phyloP scores from a whole-genome alignment of 2,329 filamentous ascomycete genomes.

The Pseudonectria buxi region DNA sequence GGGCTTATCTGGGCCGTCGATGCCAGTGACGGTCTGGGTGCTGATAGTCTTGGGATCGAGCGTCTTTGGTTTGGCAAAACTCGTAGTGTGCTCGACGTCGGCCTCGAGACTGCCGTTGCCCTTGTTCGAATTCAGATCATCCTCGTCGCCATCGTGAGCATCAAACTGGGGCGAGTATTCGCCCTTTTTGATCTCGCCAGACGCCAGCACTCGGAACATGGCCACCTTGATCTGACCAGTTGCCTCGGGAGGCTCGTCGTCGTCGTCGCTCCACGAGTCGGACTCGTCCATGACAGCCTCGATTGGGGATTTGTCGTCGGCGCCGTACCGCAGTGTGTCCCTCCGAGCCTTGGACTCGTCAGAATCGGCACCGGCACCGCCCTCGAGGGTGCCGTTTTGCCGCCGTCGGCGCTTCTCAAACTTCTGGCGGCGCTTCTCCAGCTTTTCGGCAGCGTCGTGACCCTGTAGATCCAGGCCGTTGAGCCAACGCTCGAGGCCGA shows the following conservation, averaged over 20 bases:
- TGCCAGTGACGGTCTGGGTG: slow-evolving; percentile 97
- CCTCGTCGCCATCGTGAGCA: slow-evolving; percentile 89
- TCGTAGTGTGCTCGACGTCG: slow-evolving; percentile 93
- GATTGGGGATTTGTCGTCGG: slow-evolving; percentile 66
- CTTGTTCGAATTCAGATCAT: slow-evolving; percentile 41
- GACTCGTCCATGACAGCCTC: slow-evolving; percentile 64
- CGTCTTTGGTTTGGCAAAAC: slow-evolving; percentile 93
- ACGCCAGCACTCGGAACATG: slow-evolving; percentile 89
- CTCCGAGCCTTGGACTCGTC: slow-evolving; percentile 37
- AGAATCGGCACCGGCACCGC: slow-evolving; percentile 25
- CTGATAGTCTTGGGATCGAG: slow-evolving; percentile 96
- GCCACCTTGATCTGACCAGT: slow-evolving; percentile 98
- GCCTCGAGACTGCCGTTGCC: slow-evolving; percentile 60
- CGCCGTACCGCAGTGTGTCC: slow-evolving; percentile 72
- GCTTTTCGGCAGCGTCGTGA: slow-evolving; percentile 80
- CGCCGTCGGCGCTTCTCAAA: slow-evolving; percentile 62
- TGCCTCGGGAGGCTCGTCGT: slow-evolving; percentile 87
- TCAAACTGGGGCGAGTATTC: slow-evolving; percentile 98
- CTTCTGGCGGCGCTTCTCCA: slow-evolving; percentile 82
- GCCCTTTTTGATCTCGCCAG: slow-evolving; percentile 93
- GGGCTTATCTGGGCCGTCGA: slow-evolving; percentile 91
- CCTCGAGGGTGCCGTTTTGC: slow-evolving; percentile 44
- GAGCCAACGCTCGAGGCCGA: slow-evolving; percentile 91
- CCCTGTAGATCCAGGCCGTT: slow-evolving; percentile 94
- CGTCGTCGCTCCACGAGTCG: slow-evolving; percentile 68